These are phyloP conservation scores for Penicillium fuscoglaucum DNA, from an alignment of 2,329 filamentous ascomycete species.

Conservation along the genomic window DNA sequence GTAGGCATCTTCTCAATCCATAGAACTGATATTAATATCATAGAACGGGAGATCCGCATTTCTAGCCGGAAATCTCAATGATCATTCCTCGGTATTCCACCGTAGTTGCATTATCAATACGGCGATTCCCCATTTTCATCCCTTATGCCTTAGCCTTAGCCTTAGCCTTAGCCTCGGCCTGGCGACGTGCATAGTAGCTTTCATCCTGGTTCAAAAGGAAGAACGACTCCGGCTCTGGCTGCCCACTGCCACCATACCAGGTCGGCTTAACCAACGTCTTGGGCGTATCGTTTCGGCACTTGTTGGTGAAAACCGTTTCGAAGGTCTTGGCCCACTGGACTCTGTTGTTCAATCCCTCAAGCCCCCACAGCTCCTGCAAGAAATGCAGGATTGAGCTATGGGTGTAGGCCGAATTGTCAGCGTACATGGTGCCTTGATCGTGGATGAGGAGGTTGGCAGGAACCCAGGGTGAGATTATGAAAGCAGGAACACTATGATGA, in stretches of 20 bases:
- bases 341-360: slow-evolving; percentile 44
- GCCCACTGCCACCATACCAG: slow-evolving; percentile 30
- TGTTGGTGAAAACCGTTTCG: slow-evolving; percentile 35
- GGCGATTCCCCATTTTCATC: not conserved
- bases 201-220: slow-evolving; percentile 37
- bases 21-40: not conserved
- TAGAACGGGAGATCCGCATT: not conserved
- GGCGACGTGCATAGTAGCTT: slow-evolving; percentile 24
- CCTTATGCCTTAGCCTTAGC: not conserved
- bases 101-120: not conserved
- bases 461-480: slow-evolving; percentile 27
- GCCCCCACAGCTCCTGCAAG: slow-evolving; percentile 42
- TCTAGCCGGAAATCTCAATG: not conserved
- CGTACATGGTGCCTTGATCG: too few relatives aligned
- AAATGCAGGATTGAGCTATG: slow-evolving; percentile 26
- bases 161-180: not conserved
- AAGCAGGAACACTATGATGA: slow-evolving; percentile 35
- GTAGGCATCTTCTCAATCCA: not conserved
- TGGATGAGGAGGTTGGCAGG: too few relatives aligned
- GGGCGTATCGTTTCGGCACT: slow-evolving; percentile 28
- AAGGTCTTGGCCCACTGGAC: slow-evolving; percentile 48
- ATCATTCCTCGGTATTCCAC: not conserved
- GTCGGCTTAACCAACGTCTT: slow-evolving; percentile 17
- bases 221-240: slow-evolving; percentile 37
- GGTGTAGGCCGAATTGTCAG: too few relatives aligned